Conservation (phyloP, 2,329 filamentous ascomycete genomes). For the Claviceps digitariae region DNA sequence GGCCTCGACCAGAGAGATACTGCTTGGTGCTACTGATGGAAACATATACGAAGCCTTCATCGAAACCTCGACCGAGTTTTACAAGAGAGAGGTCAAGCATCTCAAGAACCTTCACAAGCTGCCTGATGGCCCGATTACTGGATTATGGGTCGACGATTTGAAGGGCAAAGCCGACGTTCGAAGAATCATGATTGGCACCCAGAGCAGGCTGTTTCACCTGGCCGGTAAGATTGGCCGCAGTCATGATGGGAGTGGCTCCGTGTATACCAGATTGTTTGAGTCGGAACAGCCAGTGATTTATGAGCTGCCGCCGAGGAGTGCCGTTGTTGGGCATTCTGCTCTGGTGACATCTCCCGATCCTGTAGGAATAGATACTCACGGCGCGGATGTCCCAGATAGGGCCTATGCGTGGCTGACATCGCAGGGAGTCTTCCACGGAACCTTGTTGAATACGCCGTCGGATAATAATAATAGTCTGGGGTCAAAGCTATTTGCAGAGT, state of each 20-base stretch:
- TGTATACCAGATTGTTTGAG: slow-evolving; percentile 82
- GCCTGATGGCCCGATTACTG: slow-evolving; percentile 70
- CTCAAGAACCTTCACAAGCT: slow-evolving; percentile 72
- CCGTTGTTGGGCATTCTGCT: slow-evolving; percentile 44
- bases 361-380: slow-evolving; percentile 38
- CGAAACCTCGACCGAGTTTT: slow-evolving; percentile 89
- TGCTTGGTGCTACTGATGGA: slow-evolving; percentile 83
- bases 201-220: slow-evolving; percentile 66
- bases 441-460: slow-evolving; percentile 48
- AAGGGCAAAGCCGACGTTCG: slow-evolving; percentile 55
- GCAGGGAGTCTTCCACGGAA: slow-evolving; percentile 80
- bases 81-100: slow-evolving; percentile 88
- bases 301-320: slow-evolving; percentile 47
- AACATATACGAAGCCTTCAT: slow-evolving; percentile 93
- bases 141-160: slow-evolving; percentile 70
- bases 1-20: slow-evolving; percentile 84
- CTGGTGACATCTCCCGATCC: slow-evolving; percentile 67
- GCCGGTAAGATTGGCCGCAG: slow-evolving; percentile 61
- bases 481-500: slow-evolving; percentile 60
- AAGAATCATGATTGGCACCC: slow-evolving; percentile 68
- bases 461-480: slow-evolving; percentile 50
- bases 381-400: slow-evolving; percentile 52
- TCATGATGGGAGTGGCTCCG: slow-evolving; percentile 68
- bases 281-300: slow-evolving; percentile 67
- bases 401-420: slow-evolving; percentile 84